Percentiles rank a stretch among this genome's conserved stretches.
Evolutionary conservation across 176 grass and related monocot species (phyloP).

Genomic region (Paspalum vaginatum): DNA sequence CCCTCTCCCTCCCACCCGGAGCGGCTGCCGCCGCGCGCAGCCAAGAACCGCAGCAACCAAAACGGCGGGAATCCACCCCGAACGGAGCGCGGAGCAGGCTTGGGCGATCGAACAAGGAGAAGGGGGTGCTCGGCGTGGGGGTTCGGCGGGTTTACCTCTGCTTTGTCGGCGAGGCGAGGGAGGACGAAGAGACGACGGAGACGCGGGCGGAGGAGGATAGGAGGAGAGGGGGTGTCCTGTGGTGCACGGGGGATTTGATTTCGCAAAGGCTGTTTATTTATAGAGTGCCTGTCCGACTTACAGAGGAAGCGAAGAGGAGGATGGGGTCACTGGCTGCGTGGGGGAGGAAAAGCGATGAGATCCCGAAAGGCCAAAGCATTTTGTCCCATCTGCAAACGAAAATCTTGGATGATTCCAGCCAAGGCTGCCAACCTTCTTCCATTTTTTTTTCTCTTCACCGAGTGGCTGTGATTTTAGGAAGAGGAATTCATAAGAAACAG

Average conservation of each 20-base stretch:
- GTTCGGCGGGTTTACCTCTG: slow-evolving; percentile 29
- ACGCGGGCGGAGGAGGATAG: background rate
- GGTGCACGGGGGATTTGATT: background rate
- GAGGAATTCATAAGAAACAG: no score
- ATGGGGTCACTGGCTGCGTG: background rate
- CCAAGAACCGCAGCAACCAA: no score
- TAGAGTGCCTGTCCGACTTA: no score
- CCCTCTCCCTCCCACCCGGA: background rate
- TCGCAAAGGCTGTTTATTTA: slow-evolving; percentile 6
- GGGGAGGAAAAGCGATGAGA: background rate
- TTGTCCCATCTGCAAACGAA: no score
- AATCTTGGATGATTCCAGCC: no score
- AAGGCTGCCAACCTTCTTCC: no score
- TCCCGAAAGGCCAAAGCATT: background rate
- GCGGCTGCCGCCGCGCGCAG: background rate
- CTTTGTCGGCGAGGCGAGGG: background rate
- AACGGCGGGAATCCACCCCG: no score
- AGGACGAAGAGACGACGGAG: background rate
- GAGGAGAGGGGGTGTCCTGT: background rate
- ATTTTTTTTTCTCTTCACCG: no score
- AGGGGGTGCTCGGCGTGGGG: background rate
- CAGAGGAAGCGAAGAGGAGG: no score
- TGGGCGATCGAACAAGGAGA: background rate
- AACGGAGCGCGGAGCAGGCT: no score
- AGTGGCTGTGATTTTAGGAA: no score